Evolutionary conservation across 2,329 filamentous ascomycete genomes (phyloP), one percentile per base, ranked within the genome.

Genomic region (Colletotrichum liaoningense): DNA sequence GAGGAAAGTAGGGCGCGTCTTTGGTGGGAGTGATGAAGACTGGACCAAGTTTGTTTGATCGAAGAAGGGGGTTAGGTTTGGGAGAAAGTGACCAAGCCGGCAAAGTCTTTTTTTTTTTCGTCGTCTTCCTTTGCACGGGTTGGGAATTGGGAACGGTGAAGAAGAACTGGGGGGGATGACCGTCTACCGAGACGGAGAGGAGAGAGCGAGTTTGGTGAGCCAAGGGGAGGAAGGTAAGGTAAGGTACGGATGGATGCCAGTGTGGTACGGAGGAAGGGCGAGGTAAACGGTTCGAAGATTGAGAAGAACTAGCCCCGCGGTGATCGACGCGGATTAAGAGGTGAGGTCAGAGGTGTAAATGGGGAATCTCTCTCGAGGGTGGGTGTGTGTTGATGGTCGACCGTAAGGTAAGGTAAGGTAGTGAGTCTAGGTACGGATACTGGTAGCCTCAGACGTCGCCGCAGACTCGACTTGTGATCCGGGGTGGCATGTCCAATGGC

Each of bases 311-410:
- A 73, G 71, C 71, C 71, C 71, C 71, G 71, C 71, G 71, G 71
- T 73, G 62, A 73, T 73, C 67, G 71, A 62, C 55, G 67, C 35
- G 38, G 56, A 66, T 62, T 60, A n/a, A 69, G 35, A 73, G 62
- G 71, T 73, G 71, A 73, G 71, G 71, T 73, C 71, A 73, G 67
- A 73, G 71, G 71, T 73, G 71, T 66, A 56, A 65, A 71, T 71
- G 62, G 71, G 60, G 67, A 66, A 62, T 66, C 49, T 73, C 55
- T 66, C 49, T 73, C 46, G 58, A 55, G 35, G 71, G 71, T 73
- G 71, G 59, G 71, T 57, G 69, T 69, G 71, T 65, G 46, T 73
- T 70, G 67, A 70, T 35, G 67, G 67, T 33, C 14, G 38, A 42
- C 38, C 14, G 38, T 42, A 42, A 42, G 38, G 38, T 42, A 33